Percentiles rank a stretch among this genome's conserved stretches.
Conservation (phyloP, 495 filamentous ascomycete genomes). For the Penicillium angulare region DNA sequence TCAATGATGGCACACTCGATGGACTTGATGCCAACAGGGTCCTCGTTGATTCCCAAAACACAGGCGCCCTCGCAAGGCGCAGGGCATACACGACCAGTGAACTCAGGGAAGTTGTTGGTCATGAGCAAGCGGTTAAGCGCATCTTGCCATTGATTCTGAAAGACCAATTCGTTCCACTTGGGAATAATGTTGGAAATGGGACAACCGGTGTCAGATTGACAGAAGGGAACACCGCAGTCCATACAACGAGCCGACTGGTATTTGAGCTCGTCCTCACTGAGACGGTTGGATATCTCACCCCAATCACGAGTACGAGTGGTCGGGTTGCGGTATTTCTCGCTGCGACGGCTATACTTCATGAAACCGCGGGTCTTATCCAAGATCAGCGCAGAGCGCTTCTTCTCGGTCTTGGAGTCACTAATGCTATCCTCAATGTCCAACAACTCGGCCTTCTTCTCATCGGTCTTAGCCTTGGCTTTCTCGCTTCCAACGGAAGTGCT, state of each 20-base stretch:
- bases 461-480: conserved; percentile 57
- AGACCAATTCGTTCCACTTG: conserved; percentile 97
- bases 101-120: conserved; percentile 99
- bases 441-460: conserved; percentile 74
- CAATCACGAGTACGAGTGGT: conserved; percentile 90
- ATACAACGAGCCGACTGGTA: conserved; percentile 98
- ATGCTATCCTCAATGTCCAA: conserved; percentile 96
- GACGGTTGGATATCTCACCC: conserved; percentile 84
- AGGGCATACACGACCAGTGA: conserved; percentile 97
- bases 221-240: conserved; percentile 99
- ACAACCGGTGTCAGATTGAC: conserved; percentile 95
- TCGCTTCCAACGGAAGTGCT: conserved; percentile 53
- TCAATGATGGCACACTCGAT: conserved; percentile 99
- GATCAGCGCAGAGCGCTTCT: conserved; percentile 90
- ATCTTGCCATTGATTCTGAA: conserved; percentile 92
- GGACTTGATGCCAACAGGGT: conserved; percentile 97
- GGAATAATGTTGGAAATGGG: conserved; percentile 99
- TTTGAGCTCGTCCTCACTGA: conserved; percentile 97
- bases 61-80: conserved; percentile 98
- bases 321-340: conserved; percentile 90
- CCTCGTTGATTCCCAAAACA: conserved; percentile 97
- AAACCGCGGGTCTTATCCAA: conserved; percentile 98
- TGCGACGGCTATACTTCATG: conserved; percentile 96
- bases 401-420: conserved; percentile 79
- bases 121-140: conserved; percentile 92